Conservation (phyloP, 1,284 basidiomycete genomes). For the Leccinum insigne region DNA sequence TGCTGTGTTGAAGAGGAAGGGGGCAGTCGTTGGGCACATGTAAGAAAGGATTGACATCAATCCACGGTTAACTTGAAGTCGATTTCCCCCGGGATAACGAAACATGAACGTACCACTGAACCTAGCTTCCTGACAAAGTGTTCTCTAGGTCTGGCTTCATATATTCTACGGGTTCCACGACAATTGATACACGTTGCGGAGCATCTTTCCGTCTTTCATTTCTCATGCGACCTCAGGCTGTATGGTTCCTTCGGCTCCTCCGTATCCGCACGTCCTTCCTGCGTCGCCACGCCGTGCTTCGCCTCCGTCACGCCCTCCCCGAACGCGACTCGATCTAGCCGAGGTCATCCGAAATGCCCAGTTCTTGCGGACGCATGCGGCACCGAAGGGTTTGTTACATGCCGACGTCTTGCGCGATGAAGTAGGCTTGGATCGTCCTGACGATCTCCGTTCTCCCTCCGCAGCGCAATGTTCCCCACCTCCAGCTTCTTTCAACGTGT, state of each 20-base stretch:
- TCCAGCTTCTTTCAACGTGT: constrained; percentile 99
- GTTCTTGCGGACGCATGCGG: constrained; percentile 92
- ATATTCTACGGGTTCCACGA: no score
- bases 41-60: no score
- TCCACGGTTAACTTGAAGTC: no score
- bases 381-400: constrained; percentile 93
- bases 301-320: constrained; percentile 98
- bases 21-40: no score
- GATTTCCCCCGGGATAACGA: no score
- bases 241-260: constrained; percentile 64
- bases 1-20: no score
- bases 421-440: constrained; percentile 96
- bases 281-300: constrained; percentile 87
- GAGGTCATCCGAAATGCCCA: constrained; percentile 98
- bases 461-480: constrained; percentile 86
- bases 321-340: constrained; percentile 94
- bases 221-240: no score
- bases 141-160: no score
- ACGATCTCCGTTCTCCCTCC: constrained; percentile 96
- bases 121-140: no score
- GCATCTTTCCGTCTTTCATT: no score
- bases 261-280: constrained; percentile 69
- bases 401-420: constrained; percentile 94
- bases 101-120: no score
- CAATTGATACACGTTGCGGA: no score